Evolutionary conservation across 306 rosid genomes (phyloP), one percentile per base, ranked within the genome.

Genomic region (Vachellia collinsii): DNA sequence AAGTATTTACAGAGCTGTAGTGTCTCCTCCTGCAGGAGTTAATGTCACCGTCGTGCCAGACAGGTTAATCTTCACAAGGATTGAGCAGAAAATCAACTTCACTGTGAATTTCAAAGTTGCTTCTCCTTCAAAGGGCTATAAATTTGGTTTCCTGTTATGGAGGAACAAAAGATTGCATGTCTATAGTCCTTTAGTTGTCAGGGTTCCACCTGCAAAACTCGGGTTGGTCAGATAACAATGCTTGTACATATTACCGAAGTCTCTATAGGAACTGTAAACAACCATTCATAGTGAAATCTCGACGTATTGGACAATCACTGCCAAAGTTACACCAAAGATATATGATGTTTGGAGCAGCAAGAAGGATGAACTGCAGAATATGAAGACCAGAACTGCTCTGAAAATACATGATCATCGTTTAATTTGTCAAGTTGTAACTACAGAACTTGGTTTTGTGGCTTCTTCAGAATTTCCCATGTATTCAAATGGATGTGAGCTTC

Each of bases 81-180:
- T 70, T 20, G 87, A 83, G 36, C 96, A 93, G 88, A 93, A 91
- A 86, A 80, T 89, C 36, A 89, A 70, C 62, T 93, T 91, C 87
- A 91, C 82, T 29, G 90, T 93, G 82, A 87, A 83, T 66, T 93
- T 93, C 87, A 85, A 84, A 82, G 83, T 84, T 80, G 82, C 74
- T 39, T 80, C 79, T 85, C 84, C 89, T 46, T 85, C 95, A 76
- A 85, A 87, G 71, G 97, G 97, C 44, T 93, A 93, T 74, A 34
- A 79, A 73, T 93, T 93, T 68, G 97, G 97, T 77, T 91, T 88
- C 86, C 80, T 93, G 79, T 85, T 90, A 34, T 93, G 95, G 97
- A 83, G 56, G 71, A 87, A 84, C 61, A 46, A 77, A 81, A 86
- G 85, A 79, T 82, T 83, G 63, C 88, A 82, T 65, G 94, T 93